These are phyloP conservation scores for Apiospora marii DNA, from an alignment of 2,329 filamentous ascomycete genomes.

Conservation along the genomic window DNA sequence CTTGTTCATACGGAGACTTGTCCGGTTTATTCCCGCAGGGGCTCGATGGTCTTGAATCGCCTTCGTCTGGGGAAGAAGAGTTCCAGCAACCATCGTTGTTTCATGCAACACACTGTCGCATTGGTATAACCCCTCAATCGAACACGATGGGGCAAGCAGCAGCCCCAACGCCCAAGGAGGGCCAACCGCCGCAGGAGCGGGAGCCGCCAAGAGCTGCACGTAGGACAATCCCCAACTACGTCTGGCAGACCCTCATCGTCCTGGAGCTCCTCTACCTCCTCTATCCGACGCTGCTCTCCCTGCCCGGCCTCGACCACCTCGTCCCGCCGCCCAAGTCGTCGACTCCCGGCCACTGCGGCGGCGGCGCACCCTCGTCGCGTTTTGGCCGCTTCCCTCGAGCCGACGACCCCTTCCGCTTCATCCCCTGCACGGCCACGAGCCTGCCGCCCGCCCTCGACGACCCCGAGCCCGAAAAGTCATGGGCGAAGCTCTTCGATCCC, in stretches of 20 bases:
- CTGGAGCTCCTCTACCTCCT: background rate
- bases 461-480: slow-evolving; percentile 44
- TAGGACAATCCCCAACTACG: too few relatives aligned
- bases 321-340: background rate
- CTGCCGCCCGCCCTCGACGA: slow-evolving; percentile 53
- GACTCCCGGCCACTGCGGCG: background rate
- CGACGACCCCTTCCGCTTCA: slow-evolving; percentile 55
- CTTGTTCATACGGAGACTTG: too few relatives aligned
- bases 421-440: slow-evolving; percentile 54
- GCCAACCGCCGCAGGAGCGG: background rate
- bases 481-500: slow-evolving; percentile 52
- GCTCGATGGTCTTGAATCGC: background rate
- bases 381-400: slow-evolving; percentile 50
- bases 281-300: background rate
- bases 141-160: background rate
- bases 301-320: background rate
- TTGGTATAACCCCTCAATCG: background rate
- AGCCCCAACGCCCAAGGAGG: background rate
- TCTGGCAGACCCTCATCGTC: background rate
- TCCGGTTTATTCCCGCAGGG: too few relatives aligned
- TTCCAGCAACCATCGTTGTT: background rate
- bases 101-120: slow-evolving; percentile 1
- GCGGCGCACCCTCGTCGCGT: slow-evolving; percentile 29
- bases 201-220: background rate
- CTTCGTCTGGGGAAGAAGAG: background rate